Conservation (phyloP, 208 protist genomes). For the Trypanosoma conorhini region DNA sequence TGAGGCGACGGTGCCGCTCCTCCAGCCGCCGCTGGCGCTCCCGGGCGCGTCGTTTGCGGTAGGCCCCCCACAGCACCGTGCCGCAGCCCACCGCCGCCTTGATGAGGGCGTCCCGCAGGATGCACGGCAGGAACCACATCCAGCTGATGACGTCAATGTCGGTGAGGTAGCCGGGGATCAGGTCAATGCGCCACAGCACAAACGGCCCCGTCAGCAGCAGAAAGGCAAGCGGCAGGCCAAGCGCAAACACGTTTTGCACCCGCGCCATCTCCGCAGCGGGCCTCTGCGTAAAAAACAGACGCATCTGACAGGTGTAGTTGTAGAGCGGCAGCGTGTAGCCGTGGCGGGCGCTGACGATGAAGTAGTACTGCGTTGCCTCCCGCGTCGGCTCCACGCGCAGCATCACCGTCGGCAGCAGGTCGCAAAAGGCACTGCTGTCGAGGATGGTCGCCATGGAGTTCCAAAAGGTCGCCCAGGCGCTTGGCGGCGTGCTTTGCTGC, state of each 20-base stretch:
- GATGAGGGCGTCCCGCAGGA: conserved; percentile 34
- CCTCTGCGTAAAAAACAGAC: conserved; percentile 43
- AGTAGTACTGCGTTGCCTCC: conserved; percentile 31
- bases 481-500: neutral
- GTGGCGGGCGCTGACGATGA: conserved; percentile 32
- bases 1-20: conserved; percentile 22
- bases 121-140: conserved; percentile 50
- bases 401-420: conserved; percentile 49
- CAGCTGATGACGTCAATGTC: conserved; percentile 55
- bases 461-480: conserved; percentile 43
- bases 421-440: conserved; percentile 65
- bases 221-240: conserved; percentile 53
- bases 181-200: conserved; percentile 39
- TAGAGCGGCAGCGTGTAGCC: neutral
- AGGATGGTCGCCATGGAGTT: conserved; percentile 51
- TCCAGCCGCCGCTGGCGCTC: conserved; percentile 29
- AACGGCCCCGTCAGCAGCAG: conserved; percentile 56
- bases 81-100: conserved; percentile 7
- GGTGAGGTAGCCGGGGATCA: conserved; percentile 46
- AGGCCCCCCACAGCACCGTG: conserved; percentile 15
- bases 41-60: conserved; percentile 22
- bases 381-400: conserved; percentile 41
- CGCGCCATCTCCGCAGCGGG: conserved; percentile 15
- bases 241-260: conserved; percentile 47
- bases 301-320: conserved; percentile 34